These are phyloP conservation scores for Angomonas deanei DNA, from an alignment of 208 protist species.

Conservation along the genomic window DNA sequence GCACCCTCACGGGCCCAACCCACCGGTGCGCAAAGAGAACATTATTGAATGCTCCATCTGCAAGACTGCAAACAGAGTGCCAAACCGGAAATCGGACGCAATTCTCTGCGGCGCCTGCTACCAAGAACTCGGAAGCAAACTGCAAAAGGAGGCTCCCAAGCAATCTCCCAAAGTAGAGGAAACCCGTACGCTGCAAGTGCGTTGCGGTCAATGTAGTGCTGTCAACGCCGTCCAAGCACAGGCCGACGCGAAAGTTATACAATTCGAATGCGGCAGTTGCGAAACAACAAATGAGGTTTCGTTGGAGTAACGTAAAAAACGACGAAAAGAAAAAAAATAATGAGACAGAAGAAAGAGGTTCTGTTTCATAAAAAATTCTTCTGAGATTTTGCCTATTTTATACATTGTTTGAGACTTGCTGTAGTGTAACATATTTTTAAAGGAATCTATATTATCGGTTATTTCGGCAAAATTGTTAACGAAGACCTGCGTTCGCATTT, in stretches of 20 bases:
- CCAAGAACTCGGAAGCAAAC: conserved; percentile 24
- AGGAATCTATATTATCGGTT: not conserved
- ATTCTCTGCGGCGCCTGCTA: conserved; percentile 66
- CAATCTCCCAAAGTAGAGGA: conserved; percentile 5
- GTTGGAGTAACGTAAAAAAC: conserved; percentile 21
- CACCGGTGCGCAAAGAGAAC: not conserved
- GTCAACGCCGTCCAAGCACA: conserved; percentile 51
- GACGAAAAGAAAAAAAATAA: too few species aligned
- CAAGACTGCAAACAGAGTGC: conserved; percentile 48
- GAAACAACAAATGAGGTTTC: conserved; percentile 55
- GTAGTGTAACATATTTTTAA: not conserved
- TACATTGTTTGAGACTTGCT: not conserved
- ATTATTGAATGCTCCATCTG: conserved; percentile 49
- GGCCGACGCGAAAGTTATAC: conserved; percentile 27
- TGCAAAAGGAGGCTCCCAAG: not conserved
- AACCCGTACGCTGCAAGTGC: conserved; percentile 53
- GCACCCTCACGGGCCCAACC: not conserved
- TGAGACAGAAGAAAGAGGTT: not conserved
- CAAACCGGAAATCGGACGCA: conserved; percentile 40
- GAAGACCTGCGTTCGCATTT: not conserved
- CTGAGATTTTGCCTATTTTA: not conserved
- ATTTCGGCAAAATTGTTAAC: not conserved
- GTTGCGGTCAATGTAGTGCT: conserved; percentile 52
- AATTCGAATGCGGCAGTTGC: conserved; percentile 76
- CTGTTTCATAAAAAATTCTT: not conserved